Conservation (phyloP, 2,329 filamentous ascomycete species). For the Gnomoniopsis smithogilvyi region DNA sequence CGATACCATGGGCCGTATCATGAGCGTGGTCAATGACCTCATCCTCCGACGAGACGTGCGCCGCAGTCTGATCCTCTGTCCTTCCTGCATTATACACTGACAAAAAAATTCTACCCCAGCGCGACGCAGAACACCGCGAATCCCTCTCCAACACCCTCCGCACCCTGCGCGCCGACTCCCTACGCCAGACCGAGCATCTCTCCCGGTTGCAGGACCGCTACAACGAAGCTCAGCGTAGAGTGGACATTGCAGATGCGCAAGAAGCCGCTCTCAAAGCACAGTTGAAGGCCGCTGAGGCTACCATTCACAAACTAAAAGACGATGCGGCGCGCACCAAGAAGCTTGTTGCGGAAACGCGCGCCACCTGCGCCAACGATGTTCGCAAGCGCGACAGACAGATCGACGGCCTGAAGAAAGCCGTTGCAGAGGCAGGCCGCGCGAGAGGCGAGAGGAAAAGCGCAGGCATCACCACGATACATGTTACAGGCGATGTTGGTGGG, state of each 20-base stretch:
- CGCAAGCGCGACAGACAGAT: constrained; percentile 88
- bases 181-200: constrained; percentile 69
- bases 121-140: constrained; percentile 86
- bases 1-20: constrained; percentile 78
- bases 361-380: constrained; percentile 85
- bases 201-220: constrained; percentile 54
- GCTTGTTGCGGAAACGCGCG: constrained; percentile 76
- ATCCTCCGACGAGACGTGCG: constrained; percentile 82
- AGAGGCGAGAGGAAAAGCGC: constrained; percentile 54
- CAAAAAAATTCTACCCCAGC: constrained; percentile 44
- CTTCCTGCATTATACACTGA: background rate
- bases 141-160: constrained; percentile 76
- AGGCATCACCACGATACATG: constrained; percentile 53
- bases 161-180: constrained; percentile 69
- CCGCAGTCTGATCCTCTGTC: background rate
- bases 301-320: constrained; percentile 75
- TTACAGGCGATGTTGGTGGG: constrained; percentile 50
- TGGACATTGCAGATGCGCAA: constrained; percentile 62
- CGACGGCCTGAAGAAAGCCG: constrained; percentile 81
- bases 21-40: constrained; percentile 91
- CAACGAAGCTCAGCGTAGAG: constrained; percentile 51
- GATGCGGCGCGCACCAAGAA: constrained; percentile 77
- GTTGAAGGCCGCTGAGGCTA: constrained; percentile 70
- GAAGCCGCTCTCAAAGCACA: constrained; percentile 68
- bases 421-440: constrained; percentile 66